Evolutionary conservation across 2,329 filamentous ascomycete genomes (phyloP).

Genomic region (Neonectria punicea): DNA sequence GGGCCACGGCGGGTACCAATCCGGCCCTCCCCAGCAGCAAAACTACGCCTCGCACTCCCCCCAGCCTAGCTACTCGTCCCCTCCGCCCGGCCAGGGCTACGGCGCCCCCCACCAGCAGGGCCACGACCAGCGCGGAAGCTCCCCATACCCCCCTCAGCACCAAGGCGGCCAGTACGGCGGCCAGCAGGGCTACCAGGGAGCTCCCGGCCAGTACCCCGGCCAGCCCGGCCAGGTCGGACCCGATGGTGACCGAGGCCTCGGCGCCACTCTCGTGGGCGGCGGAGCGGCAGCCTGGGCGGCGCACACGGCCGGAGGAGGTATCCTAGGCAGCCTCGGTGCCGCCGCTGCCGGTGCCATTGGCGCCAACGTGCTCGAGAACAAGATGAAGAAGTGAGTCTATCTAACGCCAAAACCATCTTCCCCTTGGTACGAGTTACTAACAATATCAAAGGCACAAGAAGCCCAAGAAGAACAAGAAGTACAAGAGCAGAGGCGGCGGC

Average conservation of each 20-base stretch:
- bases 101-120: conserved; percentile 32
- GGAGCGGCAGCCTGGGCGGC: conserved; percentile 65
- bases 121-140: conserved; percentile 34
- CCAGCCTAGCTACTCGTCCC: conserved; percentile 39
- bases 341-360: conserved; percentile 64
- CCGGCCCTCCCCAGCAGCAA: conserved; percentile 35
- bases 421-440: background rate
- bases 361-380: conserved; percentile 62
- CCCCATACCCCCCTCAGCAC: conserved; percentile 17
- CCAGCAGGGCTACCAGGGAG: conserved; percentile 40
- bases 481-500: conserved; percentile 37
- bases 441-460: conserved; percentile 46
- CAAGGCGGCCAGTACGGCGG: conserved; percentile 30
- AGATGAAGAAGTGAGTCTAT: conserved; percentile 45
- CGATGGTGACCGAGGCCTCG: conserved; percentile 64
- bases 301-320: conserved; percentile 63
- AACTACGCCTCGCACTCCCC: conserved; percentile 38
- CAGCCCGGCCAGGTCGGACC: conserved; percentile 44
- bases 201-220: conserved; percentile 37
- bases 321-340: conserved; percentile 62
- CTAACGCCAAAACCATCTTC: no score
- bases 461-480: conserved; percentile 46
- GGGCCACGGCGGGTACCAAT: conserved; percentile 26
- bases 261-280: conserved; percentile 63
- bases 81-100: conserved; percentile 40